These are phyloP conservation scores for Nannochloropsis oceanica DNA, from an alignment of 108 stramenopile genomes.

Conservation along the genomic window DNA sequence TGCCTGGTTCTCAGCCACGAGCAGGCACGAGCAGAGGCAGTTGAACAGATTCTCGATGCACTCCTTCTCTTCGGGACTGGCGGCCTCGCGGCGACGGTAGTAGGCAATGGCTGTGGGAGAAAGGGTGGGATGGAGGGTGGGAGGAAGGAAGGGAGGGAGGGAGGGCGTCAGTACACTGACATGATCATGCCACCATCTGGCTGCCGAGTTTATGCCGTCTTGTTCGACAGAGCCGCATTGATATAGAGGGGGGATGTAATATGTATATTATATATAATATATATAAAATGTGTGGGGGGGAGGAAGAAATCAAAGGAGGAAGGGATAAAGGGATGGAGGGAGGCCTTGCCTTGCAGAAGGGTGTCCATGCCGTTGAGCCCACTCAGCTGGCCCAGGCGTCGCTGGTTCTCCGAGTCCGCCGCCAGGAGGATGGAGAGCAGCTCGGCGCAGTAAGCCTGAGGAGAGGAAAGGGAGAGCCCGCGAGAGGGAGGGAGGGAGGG, in stretches of 20 bases:
- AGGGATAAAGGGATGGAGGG: no score
- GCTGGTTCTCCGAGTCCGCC: background rate
- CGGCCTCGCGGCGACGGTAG: constrained; percentile 15
- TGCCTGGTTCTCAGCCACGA: constrained; percentile 24
- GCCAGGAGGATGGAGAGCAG: background rate
- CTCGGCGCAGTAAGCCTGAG: background rate
- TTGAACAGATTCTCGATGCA: constrained; percentile 41
- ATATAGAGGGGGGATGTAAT: no score
- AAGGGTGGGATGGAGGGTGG: no score
- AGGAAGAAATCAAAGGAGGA: no score
- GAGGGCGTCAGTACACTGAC: no score
- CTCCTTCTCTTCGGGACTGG: constrained; percentile 38
- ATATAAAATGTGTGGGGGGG: no score
- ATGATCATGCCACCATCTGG: no score
- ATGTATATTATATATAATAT: no score
- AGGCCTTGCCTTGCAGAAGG: constrained; percentile 17
- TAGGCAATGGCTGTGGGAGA: no score
- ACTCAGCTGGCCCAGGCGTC: background rate
- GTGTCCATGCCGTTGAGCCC: constrained; percentile 30
- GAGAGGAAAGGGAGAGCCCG: background rate
- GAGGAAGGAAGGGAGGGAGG: no score
- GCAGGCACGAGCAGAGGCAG: constrained; percentile 16
- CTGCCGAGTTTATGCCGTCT: no score
- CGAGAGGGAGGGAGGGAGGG: background rate
- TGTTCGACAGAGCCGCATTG: no score